A percentile compares a stretch with the other conserved stretches of the same genome.
These are phyloP conservation scores for Yamadazyma tumulicola DNA, from an alignment of 805 yeast genomes.

Conservation along the genomic window DNA sequence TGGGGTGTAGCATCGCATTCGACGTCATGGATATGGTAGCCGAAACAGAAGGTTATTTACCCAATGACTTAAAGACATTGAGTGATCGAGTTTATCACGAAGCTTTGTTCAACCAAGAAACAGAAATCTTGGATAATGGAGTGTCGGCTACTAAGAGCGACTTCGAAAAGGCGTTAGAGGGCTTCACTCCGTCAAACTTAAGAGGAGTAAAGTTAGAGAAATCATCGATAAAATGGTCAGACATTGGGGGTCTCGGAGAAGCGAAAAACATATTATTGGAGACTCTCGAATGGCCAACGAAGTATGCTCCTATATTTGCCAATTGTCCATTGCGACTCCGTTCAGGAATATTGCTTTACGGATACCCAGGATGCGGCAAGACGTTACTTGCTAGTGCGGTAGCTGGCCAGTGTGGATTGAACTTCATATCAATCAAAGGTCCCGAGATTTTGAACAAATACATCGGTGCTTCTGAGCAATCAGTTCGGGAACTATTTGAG, in stretches of 20 bases:
- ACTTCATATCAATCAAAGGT: constrained; percentile 90
- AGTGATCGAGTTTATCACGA: constrained; percentile 69
- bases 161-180: constrained; percentile 53
- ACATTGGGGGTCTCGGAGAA: constrained; percentile 81
- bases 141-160: constrained; percentile 24
- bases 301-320: constrained; percentile 91
- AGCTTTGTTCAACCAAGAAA: constrained; percentile 20
- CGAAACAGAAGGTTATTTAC: constrained; percentile 87
- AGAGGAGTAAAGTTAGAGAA: constrained; percentile 86
- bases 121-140: constrained; percentile 11
- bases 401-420: constrained; percentile 89
- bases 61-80: constrained; percentile 71
- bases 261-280: constrained; percentile 77
- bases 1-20: constrained; percentile 33
- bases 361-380: constrained; percentile 98
- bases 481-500: constrained; percentile 88
- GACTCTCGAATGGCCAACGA: constrained; percentile 96
- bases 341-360: constrained; percentile 87
- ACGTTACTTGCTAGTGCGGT: constrained; percentile 90
- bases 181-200: constrained; percentile 74
- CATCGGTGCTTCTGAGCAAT: constrained; percentile 96
- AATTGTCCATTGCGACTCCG: constrained; percentile 82
- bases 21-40: constrained; percentile 45
- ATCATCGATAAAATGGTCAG: constrained; percentile 72
- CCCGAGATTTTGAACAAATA: constrained; percentile 94